Conservation (phyloP, 306 rosid genomes). For the Glycine latifolia region DNA sequence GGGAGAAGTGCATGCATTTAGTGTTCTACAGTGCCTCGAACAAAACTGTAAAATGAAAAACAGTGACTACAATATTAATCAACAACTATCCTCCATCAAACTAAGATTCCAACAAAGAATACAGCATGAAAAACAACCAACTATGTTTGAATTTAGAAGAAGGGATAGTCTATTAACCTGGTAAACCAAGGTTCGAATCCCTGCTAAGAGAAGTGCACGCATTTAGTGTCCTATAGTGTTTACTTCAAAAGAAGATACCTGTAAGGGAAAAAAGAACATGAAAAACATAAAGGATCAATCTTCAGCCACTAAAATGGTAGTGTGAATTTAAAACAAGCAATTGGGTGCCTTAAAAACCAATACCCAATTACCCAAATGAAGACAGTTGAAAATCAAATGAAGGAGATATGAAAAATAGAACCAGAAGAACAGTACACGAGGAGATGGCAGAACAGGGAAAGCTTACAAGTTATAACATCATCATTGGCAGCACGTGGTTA, state of each 20-base stretch:
- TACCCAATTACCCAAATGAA: slow-evolving; percentile 4
- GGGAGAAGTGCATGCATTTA: not conserved
- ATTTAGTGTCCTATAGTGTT: not conserved
- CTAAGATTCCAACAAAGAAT: not conserved
- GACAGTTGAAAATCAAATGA: not conserved
- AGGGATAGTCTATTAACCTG: not conserved
- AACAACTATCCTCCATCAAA: not conserved
- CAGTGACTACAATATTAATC: not conserved
- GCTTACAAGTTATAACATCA: not conserved
- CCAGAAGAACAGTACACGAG: slow-evolving; percentile 1
- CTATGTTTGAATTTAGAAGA: not conserved
- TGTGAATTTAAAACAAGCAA: not conserved
- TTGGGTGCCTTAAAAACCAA: slow-evolving; percentile 5
- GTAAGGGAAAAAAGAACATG: no score
- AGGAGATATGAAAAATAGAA: not conserved
- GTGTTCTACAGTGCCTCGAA: not conserved
- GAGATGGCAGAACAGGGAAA: slow-evolving; percentile 4
- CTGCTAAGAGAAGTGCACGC: not conserved
- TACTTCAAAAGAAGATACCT: no score
- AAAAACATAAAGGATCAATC: slow-evolving; percentile 1
- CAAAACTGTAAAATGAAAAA: no score
- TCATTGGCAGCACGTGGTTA: not conserved
- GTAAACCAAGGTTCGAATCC: not conserved
- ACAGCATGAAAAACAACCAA: not conserved
- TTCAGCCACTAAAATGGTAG: not conserved